Percentiles rank a stretch among this genome's conserved stretches.
Conservation (phyloP, 345 rosid species). For the Alliaria petiolata region DNA sequence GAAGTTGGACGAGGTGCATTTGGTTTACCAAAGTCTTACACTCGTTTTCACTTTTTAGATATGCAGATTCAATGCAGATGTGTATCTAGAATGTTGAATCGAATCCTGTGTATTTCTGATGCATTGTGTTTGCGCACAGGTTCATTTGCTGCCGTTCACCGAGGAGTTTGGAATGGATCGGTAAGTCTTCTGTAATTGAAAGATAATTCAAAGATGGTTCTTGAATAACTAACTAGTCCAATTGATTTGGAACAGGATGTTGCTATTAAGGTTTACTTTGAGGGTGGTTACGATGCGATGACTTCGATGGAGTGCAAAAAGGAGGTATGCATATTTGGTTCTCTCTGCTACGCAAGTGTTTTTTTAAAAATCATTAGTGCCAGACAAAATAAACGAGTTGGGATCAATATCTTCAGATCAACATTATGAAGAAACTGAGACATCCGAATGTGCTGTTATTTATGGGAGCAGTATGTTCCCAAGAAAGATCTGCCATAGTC, state of each 20-base stretch:
- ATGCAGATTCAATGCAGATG: not conserved
- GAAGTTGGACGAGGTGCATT: constrained; percentile 78
- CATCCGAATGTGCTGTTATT: constrained; percentile 88
- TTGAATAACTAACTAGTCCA: not conserved
- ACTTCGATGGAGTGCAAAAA: constrained; percentile 62
- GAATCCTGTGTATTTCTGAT: not conserved
- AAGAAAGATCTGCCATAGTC: constrained; percentile 69
- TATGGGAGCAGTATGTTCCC: constrained; percentile 91
- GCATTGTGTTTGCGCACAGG: constrained; percentile 35
- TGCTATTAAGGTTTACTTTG: constrained; percentile 78
- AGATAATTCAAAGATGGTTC: not conserved
- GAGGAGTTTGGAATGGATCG: constrained; percentile 84
- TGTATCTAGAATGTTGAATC: not conserved
- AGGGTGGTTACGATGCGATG: constrained; percentile 50
- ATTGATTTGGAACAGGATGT: constrained; percentile 55
- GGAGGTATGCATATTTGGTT: constrained; percentile 74
- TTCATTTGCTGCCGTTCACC: constrained; percentile 69
- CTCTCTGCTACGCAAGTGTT: not conserved
- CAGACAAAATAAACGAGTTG: not conserved
- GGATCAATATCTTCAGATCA: constrained; percentile 43
- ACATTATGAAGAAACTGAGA: constrained; percentile 79
- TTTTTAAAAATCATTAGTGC: not conserved
- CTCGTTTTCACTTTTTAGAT: not conserved
- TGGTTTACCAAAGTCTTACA: constrained; percentile 2
- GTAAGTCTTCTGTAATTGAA: constrained; percentile 34